These are phyloP conservation scores for Talaromyces sp. DNA, from an alignment of 2,329 filamentous ascomycete genomes.

Conservation along the genomic window DNA sequence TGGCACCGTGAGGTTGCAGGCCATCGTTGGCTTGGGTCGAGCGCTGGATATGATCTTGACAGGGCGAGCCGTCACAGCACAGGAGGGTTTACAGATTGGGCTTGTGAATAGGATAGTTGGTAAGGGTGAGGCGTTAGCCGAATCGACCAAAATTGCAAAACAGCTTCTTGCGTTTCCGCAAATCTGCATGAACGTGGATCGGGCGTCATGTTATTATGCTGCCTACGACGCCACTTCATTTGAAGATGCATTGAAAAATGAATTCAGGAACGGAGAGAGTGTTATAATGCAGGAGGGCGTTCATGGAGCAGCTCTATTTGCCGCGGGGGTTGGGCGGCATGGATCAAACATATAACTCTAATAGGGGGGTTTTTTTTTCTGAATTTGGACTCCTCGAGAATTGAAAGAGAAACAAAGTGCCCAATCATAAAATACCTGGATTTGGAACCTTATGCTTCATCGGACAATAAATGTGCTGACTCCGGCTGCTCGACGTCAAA, in stretches of 20 bases:
- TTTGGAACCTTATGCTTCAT: neutral
- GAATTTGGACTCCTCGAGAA: neutral
- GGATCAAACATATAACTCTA: conserved; percentile 22
- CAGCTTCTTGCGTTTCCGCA: conserved; percentile 51
- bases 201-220: conserved; percentile 49
- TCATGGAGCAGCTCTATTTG: conserved; percentile 41
- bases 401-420: neutral
- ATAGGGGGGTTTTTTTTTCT: too few relatives aligned
- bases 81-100: conserved; percentile 52
- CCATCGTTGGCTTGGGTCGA: conserved; percentile 51
- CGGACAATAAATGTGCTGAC: neutral
- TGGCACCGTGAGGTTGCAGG: conserved; percentile 53
- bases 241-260: conserved; percentile 49
- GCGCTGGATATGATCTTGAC: conserved; percentile 59
- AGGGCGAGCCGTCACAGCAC: conserved; percentile 47
- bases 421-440: neutral
- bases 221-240: conserved; percentile 49
- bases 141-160: conserved; percentile 48
- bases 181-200: conserved; percentile 51
- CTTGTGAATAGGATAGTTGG: conserved; percentile 53
- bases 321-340: conserved; percentile 38
- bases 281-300: conserved; percentile 46
- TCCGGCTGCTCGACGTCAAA: neutral
- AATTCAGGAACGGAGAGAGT: conserved; percentile 45
- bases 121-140: conserved; percentile 49